phyloP scores from a whole-genome alignment of 495 filamentous ascomycete species.

The Cercophora scortea region DNA sequence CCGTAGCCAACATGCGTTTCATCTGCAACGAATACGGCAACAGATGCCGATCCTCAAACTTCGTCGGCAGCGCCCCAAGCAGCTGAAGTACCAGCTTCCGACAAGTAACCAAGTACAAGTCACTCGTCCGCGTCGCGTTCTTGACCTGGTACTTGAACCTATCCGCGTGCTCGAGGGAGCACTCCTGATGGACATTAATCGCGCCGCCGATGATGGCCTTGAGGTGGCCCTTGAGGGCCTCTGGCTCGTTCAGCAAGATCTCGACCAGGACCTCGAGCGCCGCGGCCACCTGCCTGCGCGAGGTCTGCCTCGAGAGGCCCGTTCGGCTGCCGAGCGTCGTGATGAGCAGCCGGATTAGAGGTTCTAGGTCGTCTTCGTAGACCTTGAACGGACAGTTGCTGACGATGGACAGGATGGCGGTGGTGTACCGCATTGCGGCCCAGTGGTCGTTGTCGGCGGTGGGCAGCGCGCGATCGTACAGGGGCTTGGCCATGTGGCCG shows the following conservation, averaged over 20 bases:
- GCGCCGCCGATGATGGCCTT: constrained; percentile 26
- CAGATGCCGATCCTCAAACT: constrained; percentile 33
- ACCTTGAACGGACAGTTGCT: constrained; percentile 31
- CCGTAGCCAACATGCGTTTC: constrained; percentile 30
- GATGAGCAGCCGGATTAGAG: constrained; percentile 30
- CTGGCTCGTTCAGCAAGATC: constrained; percentile 28
- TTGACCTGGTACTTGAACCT: neutral
- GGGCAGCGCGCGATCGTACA: constrained; percentile 19
- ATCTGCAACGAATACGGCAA: constrained; percentile 24
- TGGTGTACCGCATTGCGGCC: constrained; percentile 17
- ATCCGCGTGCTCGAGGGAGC: constrained; percentile 6
- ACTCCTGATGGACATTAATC: constrained; percentile 20
- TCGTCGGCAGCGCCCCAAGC: constrained; percentile 26
- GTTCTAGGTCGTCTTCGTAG: constrained; percentile 30
- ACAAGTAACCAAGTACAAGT: constrained; percentile 7
- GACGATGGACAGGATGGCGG: constrained; percentile 29
- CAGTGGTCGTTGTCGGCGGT: neutral
- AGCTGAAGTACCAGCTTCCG: constrained; percentile 32
- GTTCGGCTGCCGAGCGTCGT: constrained; percentile 18
- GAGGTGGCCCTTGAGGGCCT: constrained; percentile 27
- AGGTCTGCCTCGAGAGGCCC: constrained; percentile 7
- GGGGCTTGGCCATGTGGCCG: constrained; percentile 18
- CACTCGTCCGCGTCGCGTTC: neutral
- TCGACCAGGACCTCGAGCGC: constrained; percentile 31
- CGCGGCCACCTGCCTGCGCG: constrained; percentile 14